Evolutionary conservation across 768 basidiomycete species (phyloP), one percentile per base, ranked within the genome.

Genomic region (Pleurotus citrinopileatus): DNA sequence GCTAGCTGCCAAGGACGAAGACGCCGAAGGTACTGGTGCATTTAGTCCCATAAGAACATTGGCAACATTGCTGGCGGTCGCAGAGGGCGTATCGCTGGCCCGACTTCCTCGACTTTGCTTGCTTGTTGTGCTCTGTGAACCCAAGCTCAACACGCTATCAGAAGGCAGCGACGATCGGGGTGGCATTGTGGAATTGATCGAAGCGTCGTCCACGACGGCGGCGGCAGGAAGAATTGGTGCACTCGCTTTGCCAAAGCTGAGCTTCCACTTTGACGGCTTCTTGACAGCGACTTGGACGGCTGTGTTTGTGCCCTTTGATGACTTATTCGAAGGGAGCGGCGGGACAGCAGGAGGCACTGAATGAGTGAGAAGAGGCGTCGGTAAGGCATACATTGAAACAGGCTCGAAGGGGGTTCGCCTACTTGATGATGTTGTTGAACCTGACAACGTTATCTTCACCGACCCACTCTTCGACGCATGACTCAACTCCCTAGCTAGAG

Each of bases 181-280:
- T 13, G 60, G 56, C 51, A 56, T 23, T 19, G 36, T 23, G 27
- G 38, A 25, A 15, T 37, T 10, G 9, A 26, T 44, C 12, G 46
- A 17, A 27, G 42, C 34, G 53, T 76, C 78, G 54, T 77, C 75
- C 15, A n/a, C n/a, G 70, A 65, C 66, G 36, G 75, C 78, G 28
- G 73, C 64, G 4, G 69, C 58, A 19, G 71, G 59, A 34, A 72
- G 63, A 48, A 75, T 60, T 12, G 52, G 38, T 32, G 73, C 67
- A 60, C 67, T 78, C 63, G 70, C 74, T 72, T 83, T 85, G 57
- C 89, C 76, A 68, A 92, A 88, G 60, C 84, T 76, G 61, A 90
- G 75, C 70, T 87, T 90, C 90, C 93, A 87, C 63, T 85, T 91
- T n/a, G 87, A 91, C 51, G 88, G 76, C 75, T 93, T 93, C 76